Percentiles rank a stretch among this genome's conserved stretches.
Conservation (phyloP, 2,329 filamentous ascomycete genomes). For the Fusarium graminum region DNA sequence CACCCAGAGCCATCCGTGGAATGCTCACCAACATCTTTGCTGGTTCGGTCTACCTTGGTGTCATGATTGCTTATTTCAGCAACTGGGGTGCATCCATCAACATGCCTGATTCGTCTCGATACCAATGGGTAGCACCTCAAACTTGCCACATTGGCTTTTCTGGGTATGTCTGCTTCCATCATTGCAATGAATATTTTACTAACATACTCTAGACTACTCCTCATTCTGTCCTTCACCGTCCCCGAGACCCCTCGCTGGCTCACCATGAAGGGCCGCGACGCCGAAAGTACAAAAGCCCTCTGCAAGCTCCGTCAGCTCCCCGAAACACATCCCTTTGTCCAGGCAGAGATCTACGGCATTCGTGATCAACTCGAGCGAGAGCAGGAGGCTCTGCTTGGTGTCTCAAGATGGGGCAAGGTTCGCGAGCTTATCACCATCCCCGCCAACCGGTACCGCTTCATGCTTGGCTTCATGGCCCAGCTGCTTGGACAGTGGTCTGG, state of each 20-base stretch:
- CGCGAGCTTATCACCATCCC: conserved; percentile 24
- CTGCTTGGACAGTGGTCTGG: conserved; percentile 27
- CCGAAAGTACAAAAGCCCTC: conserved; percentile 19
- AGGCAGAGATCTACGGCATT: conserved; percentile 20
- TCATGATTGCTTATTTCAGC: conserved; percentile 70
- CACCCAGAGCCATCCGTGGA: conserved; percentile 72
- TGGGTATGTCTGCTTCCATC: background rate
- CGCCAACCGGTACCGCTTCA: conserved; percentile 23
- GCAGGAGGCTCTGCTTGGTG: conserved; percentile 22
- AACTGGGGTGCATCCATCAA: conserved; percentile 66
- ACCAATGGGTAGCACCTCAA: conserved; percentile 24
- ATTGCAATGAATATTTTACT: rapidly evolving
- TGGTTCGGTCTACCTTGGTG: conserved; percentile 44
- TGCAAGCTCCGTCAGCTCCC: conserved; percentile 26
- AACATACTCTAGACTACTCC: background rate
- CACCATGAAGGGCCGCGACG: conserved; percentile 19
- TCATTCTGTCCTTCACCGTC: conserved; percentile 23
- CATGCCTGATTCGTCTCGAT: conserved; percentile 52
- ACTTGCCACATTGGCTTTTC: conserved; percentile 28
- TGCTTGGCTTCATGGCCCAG: conserved; percentile 30
- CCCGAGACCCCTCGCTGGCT: conserved; percentile 32
- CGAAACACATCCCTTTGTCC: conserved; percentile 16
- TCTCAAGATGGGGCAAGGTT: conserved; percentile 27
- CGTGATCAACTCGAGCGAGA: conserved; percentile 23
- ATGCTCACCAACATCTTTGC: conserved; percentile 68